Evolutionary conservation across 345 rosid species (phyloP).

Genomic region (Turnera subulata): DNA sequence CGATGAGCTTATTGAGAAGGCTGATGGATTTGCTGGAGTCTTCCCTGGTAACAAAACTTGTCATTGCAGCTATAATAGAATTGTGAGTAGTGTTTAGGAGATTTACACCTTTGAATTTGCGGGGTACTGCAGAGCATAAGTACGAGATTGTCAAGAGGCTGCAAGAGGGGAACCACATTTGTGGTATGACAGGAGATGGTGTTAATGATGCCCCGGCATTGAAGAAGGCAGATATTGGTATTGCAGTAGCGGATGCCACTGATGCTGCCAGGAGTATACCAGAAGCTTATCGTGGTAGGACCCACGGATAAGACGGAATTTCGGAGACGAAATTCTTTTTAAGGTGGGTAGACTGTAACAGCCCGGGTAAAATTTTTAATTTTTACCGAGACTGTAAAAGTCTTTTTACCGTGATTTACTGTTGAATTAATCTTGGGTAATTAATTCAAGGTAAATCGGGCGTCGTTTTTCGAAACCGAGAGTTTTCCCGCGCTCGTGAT

Average conservation of each 20-base stretch:
- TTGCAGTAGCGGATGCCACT: constrained; percentile 90
- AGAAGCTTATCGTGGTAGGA: too few relatives aligned
- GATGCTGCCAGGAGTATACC: constrained; percentile 87
- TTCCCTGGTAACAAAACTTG: constrained; percentile 62
- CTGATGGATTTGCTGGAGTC: constrained; percentile 94
- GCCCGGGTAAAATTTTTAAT: too few relatives aligned
- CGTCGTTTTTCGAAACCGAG: too few relatives aligned
- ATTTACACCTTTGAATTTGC: background rate
- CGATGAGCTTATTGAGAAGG: constrained; percentile 83
- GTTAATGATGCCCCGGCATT: constrained; percentile 95
- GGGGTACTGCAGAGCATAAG: constrained; percentile 63
- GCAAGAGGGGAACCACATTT: constrained; percentile 76
- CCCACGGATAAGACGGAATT: too few relatives aligned
- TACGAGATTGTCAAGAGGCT: constrained; percentile 92
- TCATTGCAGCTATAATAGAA: background rate
- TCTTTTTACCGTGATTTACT: too few relatives aligned
- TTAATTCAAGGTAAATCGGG: too few relatives aligned
- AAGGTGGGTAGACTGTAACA: too few relatives aligned
- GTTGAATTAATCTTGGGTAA: too few relatives aligned
- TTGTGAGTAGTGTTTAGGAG: background rate
- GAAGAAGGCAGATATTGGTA: constrained; percentile 94
- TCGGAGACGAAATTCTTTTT: too few relatives aligned
- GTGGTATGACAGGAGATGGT: constrained; percentile 98
- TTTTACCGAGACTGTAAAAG: too few relatives aligned
- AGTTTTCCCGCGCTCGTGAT: too few relatives aligned